Conservation (phyloP, 352 stramenopile species). For the Heterotrichella gracilis region DNA sequence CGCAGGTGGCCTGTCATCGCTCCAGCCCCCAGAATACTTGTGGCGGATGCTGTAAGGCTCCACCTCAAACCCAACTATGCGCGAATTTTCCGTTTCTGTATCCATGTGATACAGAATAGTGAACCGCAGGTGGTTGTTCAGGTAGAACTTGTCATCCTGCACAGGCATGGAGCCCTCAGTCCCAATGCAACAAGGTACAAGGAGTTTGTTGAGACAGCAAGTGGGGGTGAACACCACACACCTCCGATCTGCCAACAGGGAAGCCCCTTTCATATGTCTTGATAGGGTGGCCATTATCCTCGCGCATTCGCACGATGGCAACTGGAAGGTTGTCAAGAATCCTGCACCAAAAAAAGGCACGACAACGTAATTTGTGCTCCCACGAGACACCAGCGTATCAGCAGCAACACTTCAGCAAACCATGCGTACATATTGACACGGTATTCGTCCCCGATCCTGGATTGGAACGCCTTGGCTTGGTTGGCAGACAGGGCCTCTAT, state of each 20-base stretch:
- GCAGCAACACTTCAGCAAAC: too few species aligned
- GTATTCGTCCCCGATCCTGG: conserved; percentile 26
- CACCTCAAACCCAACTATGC: conserved; percentile 91
- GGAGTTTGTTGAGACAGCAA: too few species aligned
- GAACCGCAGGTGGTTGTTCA: conserved; percentile 98
- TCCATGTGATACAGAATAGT: conserved; percentile 71
- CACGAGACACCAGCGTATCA: too few species aligned
- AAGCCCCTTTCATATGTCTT: conserved; percentile 35
- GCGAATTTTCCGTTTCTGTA: conserved; percentile 31
- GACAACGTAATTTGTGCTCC: too few species aligned
- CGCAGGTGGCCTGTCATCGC: too few species aligned
- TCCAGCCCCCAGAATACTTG: conserved; percentile 30
- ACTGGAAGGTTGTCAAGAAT: conserved; percentile 89
- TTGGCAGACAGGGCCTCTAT: too few species aligned
- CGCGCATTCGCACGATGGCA: conserved; percentile 35
- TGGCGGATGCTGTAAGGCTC: conserved; percentile 82
- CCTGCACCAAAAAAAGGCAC: conserved; percentile 25
- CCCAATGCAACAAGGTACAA: too few species aligned
- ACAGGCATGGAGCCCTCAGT: too few species aligned
- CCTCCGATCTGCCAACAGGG: conserved; percentile 39
- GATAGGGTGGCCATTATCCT: conserved; percentile 22
- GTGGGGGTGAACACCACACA: too few species aligned
- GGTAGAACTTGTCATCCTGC: conserved; percentile 39
- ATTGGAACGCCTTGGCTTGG: too few species aligned
- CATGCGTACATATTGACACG: too few species aligned